Conservation (phyloP, 1,284 basidiomycete genomes). For the Leccinum fuscescens region DNA sequence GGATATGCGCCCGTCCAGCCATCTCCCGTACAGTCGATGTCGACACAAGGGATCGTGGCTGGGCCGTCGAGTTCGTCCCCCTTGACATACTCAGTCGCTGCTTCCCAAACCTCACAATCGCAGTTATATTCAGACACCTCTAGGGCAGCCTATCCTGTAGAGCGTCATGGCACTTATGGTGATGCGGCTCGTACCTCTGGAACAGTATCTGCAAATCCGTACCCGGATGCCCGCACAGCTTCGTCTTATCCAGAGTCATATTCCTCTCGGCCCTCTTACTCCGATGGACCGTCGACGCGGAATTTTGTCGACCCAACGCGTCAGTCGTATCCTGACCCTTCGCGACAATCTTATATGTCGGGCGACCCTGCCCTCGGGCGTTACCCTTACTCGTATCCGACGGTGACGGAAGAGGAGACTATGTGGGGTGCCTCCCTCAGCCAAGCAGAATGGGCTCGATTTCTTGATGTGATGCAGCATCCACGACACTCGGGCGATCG, state of each 20-base stretch:
- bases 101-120: constrained; percentile 26
- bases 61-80: constrained; percentile 25
- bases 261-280: constrained; percentile 22
- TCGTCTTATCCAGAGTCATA: constrained; percentile 28
- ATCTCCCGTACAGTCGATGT: constrained; percentile 25
- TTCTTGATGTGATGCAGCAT: constrained; percentile 46
- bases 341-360: constrained; percentile 30
- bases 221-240: constrained; percentile 26
- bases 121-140: constrained; percentile 28
- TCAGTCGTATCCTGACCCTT: constrained; percentile 29
- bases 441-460: constrained; percentile 54
- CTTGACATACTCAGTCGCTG: constrained; percentile 22
- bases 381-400: constrained; percentile 37
- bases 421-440: constrained; percentile 64
- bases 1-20: constrained; percentile 25
- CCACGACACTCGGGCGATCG: constrained; percentile 35
- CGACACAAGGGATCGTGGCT: constrained; percentile 17
- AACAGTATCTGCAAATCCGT: constrained; percentile 26
- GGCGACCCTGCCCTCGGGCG: constrained; percentile 26
- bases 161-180: constrained; percentile 24
- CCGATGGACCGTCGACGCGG: constrained; percentile 28
- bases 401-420: constrained; percentile 42
- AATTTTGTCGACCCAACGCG: constrained; percentile 24
- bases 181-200: constrained; percentile 23
- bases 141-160: constrained; percentile 23